Evolutionary conservation across 2,329 filamentous ascomycete species (phyloP).

Genomic region (Venturia nashicola): DNA sequence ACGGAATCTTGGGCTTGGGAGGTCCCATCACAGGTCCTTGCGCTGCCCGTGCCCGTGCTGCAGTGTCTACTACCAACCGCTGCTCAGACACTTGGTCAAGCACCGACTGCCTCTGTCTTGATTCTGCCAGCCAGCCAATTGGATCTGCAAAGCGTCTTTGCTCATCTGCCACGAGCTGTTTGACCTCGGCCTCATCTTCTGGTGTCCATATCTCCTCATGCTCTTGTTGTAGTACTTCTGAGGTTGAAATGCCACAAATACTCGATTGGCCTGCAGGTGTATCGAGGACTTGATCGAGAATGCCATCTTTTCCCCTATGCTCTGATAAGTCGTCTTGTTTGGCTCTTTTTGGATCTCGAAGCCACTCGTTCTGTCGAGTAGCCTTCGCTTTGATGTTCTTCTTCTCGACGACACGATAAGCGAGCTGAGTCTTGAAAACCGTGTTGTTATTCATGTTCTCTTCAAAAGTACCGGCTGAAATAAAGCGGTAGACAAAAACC

Average conservation of each 20-base stretch:
- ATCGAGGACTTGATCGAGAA: constrained; percentile 6
- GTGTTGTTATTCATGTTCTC: constrained; percentile 58
- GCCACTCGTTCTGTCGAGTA: neutral
- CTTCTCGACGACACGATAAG: constrained; percentile 70
- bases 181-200: constrained; percentile 2
- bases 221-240: constrained; percentile 2
- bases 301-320: neutral
- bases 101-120: neutral
- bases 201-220: neutral
- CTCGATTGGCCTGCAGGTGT: neutral
- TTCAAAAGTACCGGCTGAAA: constrained; percentile 70
- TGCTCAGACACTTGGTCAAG: neutral
- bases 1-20: neutral
- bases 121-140: neutral
- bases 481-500: constrained; percentile 75
- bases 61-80: neutral
- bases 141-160: neutral
- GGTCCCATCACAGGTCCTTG: neutral
- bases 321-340: neutral
- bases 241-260: neutral
- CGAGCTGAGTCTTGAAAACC: constrained; percentile 73
- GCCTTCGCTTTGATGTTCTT: constrained; percentile 38
- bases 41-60: neutral
- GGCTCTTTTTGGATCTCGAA: neutral
- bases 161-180: neutral